Conservation (phyloP, 768 basidiomycete species). For the Kwoniella bestiolae region DNA sequence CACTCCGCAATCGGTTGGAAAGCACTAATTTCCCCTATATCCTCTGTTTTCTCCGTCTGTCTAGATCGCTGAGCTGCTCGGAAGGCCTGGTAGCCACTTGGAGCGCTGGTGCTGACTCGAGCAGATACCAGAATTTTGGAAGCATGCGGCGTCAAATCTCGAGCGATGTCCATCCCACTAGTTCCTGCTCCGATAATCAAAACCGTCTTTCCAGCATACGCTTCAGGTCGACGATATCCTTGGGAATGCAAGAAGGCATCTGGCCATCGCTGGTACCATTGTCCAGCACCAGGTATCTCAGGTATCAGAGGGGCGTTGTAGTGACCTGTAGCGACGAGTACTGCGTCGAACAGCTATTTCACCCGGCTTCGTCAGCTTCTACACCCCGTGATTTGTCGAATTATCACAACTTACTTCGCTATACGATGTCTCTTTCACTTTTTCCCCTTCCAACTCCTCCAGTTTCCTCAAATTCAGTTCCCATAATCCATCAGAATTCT, state of each 20-base stretch:
- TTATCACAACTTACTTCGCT: background rate
- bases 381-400: no score
- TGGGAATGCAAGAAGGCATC: conserved; percentile 59
- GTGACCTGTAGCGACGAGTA: conserved; percentile 43
- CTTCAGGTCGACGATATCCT: conserved; percentile 60
- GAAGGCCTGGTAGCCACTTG: conserved; percentile 24
- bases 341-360: conserved; percentile 20
- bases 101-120: conserved; percentile 25
- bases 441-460: conserved; percentile 5
- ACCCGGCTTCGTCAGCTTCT: background rate
- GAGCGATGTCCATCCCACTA: conserved; percentile 58
- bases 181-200: conserved; percentile 61
- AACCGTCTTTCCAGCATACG: conserved; percentile 58
- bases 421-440: conserved; percentile 16
- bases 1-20: conserved; percentile 52
- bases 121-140: conserved; percentile 59
- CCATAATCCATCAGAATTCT: conserved; percentile 55
- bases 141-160: conserved; percentile 53
- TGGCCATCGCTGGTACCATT: conserved; percentile 59
- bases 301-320: conserved; percentile 46
- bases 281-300: conserved; percentile 53
- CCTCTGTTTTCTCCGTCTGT: conserved; percentile 47
- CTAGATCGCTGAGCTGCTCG: conserved; percentile 31
- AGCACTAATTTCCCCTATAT: conserved; percentile 58
- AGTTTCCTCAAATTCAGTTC: conserved; percentile 24